Percentiles rank a stretch among this genome's conserved stretches.
Conservation (phyloP, 192 early-diverging fungal genomes). For the Backusella sp. region DNA sequence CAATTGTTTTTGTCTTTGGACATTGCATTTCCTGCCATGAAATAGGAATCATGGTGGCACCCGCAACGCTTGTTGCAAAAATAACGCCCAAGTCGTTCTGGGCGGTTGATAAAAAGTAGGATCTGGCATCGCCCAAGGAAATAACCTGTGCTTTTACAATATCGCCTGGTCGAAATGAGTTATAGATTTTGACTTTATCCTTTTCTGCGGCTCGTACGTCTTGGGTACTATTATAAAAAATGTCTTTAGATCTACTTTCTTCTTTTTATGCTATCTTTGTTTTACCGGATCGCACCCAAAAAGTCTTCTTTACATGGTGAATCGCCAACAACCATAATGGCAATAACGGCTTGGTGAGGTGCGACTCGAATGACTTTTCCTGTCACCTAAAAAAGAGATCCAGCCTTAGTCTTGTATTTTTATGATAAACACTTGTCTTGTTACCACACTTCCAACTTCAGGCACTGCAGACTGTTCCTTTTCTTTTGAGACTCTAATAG, state of each 20-base stretch:
- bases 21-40: slow-evolving; percentile 99
- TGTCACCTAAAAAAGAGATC: slow-evolving; percentile 49
- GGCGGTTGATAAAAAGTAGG: slow-evolving; percentile 90
- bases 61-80: slow-evolving; percentile 84
- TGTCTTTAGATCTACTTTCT: background rate
- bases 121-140: slow-evolving; percentile 89
- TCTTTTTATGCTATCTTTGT: background rate
- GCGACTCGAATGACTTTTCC: slow-evolving; percentile 91
- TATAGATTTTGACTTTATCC: slow-evolving; percentile 90
- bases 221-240: slow-evolving; percentile 54
- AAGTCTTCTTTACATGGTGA: slow-evolving; percentile 84
- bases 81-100: slow-evolving; percentile 94
- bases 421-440: background rate
- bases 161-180: slow-evolving; percentile 91
- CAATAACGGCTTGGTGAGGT: slow-evolving; percentile 79
- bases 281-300: slow-evolving; percentile 77
- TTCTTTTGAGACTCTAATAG: slow-evolving; percentile 56
- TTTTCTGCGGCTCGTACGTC: slow-evolving; percentile 94
- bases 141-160: slow-evolving; percentile 85
- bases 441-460: slow-evolving; percentile 63
- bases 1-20: slow-evolving; percentile 81
- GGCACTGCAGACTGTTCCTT: slow-evolving; percentile 75
- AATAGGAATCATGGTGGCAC: slow-evolving; percentile 84
- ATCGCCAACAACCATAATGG: slow-evolving; percentile 88
- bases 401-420: background rate